Conservation (phyloP, 2,329 filamentous ascomycete genomes). For the Penicillium sclerotigenum region DNA sequence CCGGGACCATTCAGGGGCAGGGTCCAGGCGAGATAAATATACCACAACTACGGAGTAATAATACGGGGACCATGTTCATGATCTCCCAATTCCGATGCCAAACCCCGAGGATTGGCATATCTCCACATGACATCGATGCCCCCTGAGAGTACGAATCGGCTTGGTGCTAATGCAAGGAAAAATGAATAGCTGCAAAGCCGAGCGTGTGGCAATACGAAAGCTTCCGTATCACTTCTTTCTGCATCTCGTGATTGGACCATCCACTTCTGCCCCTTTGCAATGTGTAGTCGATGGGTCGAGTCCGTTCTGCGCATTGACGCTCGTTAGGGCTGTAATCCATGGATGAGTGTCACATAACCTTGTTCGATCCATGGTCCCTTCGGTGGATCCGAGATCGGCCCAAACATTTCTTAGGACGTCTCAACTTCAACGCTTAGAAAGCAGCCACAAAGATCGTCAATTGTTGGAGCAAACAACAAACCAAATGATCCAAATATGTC, state of each 20-base stretch:
- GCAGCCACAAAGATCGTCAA: not conserved
- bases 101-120: constrained; percentile 6
- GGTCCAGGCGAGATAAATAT: constrained; percentile 6
- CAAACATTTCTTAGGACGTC: not conserved
- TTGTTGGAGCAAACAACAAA: not conserved
- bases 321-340: constrained; percentile 8
- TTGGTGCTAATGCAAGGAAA: constrained; percentile 23
- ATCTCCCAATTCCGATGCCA: constrained; percentile 3
- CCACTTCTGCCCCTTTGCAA: constrained; percentile 2
- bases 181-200: constrained; percentile 16
- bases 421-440: not conserved
- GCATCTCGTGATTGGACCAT: constrained; percentile 14
- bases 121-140: constrained; percentile 10
- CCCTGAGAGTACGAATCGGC: constrained; percentile 5
- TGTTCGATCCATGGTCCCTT: constrained; percentile 1
- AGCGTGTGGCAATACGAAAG: constrained; percentile 21
- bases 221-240: constrained; percentile 14
- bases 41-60: not conserved
- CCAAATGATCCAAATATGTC: not conserved
- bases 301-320: constrained; percentile 11
- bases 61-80: not conserved
- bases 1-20: constrained; percentile 5
- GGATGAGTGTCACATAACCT: constrained; percentile 1
- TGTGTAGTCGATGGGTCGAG: constrained; percentile 6
- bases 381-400: constrained; percentile 5